Conservation (phyloP, 768 basidiomycete species). For the Dioszegia crocea region DNA sequence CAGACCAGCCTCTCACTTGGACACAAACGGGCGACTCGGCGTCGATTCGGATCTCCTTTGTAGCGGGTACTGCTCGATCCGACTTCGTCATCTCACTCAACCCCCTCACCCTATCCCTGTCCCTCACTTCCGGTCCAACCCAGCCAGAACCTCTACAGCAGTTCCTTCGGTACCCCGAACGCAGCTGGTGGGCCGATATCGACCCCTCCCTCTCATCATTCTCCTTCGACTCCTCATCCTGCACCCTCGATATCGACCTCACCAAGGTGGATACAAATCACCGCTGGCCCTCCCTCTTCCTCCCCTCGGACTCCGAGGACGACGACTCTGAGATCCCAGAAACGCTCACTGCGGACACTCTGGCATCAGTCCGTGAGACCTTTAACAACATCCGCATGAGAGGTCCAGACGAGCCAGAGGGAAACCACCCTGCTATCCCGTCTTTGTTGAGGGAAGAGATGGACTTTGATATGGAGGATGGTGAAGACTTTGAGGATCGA, state of each 20-base stretch:
- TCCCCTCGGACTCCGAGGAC: constrained; percentile 46
- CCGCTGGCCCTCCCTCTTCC: constrained; percentile 83
- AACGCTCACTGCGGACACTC: constrained; percentile 78
- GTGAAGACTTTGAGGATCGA: constrained; percentile 53
- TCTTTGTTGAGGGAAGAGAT: constrained; percentile 82
- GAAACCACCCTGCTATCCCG: constrained; percentile 60
- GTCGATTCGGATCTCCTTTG: constrained; percentile 78
- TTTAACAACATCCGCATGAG: constrained; percentile 77
- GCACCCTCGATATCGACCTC: constrained; percentile 73
- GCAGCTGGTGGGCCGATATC: constrained; percentile 67
- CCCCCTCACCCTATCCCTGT: constrained; percentile 14
- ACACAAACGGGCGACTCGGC: constrained; percentile 78
- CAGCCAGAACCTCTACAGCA: constrained; percentile 3
- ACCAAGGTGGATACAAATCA: constrained; percentile 79
- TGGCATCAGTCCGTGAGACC: constrained; percentile 70
- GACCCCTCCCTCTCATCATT: constrained; percentile 76
- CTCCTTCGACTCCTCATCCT: constrained; percentile 72
- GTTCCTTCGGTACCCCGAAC: constrained; percentile 22
- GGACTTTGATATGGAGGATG: constrained; percentile 73
- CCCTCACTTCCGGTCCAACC: neutral
- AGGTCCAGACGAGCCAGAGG: constrained; percentile 59
- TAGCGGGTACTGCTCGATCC: constrained; percentile 52
- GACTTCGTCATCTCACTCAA: constrained; percentile 18
- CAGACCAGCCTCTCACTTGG: constrained; percentile 73
- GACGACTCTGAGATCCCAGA: constrained; percentile 61